Percentiles rank a stretch among this genome's conserved stretches.
Conservation (phyloP, 2,329 filamentous ascomycete species). For the Claviceps sp. region DNA sequence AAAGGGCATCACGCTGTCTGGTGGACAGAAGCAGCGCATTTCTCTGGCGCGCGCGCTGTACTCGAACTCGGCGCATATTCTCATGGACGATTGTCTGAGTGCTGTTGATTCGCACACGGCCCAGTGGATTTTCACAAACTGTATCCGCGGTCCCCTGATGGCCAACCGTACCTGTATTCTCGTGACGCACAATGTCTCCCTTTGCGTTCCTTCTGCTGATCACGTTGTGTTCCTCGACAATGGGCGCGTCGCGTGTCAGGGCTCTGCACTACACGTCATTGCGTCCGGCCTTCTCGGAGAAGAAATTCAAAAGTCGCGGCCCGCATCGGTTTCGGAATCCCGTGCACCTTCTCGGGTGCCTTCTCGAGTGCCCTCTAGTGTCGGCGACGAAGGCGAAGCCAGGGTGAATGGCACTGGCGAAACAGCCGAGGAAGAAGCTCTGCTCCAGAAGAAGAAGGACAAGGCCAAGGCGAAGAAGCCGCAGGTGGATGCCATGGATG, state of each 20-base stretch:
- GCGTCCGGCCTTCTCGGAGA: conserved; percentile 81
- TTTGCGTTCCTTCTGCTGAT: conserved; percentile 69
- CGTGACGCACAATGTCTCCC: conserved; percentile 87
- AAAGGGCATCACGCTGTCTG: conserved; percentile 92
- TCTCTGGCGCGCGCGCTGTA: conserved; percentile 96
- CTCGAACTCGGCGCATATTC: conserved; percentile 77
- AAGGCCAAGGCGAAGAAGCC: conserved; percentile 28
- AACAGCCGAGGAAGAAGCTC: conserved; percentile 30
- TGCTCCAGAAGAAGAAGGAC: conserved; percentile 26
- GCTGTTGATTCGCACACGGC: conserved; percentile 96
- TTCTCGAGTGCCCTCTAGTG: conserved; percentile 64
- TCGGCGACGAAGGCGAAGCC: conserved; percentile 48
- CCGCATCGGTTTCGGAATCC: conserved; percentile 57
- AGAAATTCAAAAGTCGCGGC: conserved; percentile 60
- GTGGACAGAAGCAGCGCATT: conserved; percentile 94
- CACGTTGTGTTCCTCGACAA: conserved; percentile 81
- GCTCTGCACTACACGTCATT: conserved; percentile 65
- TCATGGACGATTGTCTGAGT: conserved; percentile 90
- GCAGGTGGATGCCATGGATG: conserved; percentile 46
- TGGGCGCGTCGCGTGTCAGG: conserved; percentile 64
- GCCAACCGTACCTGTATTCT: conserved; percentile 77
- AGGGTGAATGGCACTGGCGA: conserved; percentile 37
- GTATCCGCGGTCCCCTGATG: conserved; percentile 84
- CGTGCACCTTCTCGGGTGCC: conserved; percentile 64
- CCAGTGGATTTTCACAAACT: conserved; percentile 95